These are phyloP conservation scores for Parathielavia hyrcaniae DNA, from an alignment of 495 filamentous ascomycete genomes.

Conservation along the genomic window DNA sequence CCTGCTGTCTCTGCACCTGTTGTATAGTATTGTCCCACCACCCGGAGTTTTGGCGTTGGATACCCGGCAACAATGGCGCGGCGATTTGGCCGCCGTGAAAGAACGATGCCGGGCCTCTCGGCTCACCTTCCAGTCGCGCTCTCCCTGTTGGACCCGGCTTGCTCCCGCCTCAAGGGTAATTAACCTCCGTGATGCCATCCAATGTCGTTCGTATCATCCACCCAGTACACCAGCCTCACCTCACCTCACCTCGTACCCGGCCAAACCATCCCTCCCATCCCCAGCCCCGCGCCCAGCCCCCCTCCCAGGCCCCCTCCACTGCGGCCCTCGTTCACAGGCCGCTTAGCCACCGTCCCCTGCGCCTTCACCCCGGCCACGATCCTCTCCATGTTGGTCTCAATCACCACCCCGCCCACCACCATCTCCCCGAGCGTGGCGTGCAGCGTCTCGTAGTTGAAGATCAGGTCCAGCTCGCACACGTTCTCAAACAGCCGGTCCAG, in stretches of 20 bases:
- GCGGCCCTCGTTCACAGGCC: conserved; percentile 52
- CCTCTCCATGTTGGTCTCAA: conserved; percentile 83
- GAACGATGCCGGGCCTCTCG: background rate
- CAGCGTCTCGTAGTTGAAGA: conserved; percentile 97
- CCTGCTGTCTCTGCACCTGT: background rate
- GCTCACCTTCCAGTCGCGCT: background rate
- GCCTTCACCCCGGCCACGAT: conserved; percentile 78
- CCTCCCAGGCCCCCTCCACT: conserved; percentile 28
- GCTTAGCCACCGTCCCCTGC: conserved; percentile 72
- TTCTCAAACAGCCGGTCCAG: conserved; percentile 95
- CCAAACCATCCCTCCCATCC: conserved; percentile 56
- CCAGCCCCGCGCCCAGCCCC: conserved; percentile 40
- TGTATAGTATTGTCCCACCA: conserved; percentile 24
- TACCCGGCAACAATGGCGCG: conserved; percentile 23
- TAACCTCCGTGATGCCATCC: too few relatives aligned
- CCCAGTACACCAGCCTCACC: background rate
- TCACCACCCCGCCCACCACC: conserved; percentile 91
- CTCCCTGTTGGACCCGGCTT: background rate
- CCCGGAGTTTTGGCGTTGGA: conserved; percentile 31
- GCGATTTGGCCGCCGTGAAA: conserved; percentile 11
- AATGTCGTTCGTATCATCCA: background rate
- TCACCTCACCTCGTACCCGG: conserved; percentile 41
- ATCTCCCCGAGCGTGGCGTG: conserved; percentile 89
- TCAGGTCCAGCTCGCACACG: conserved; percentile 94
- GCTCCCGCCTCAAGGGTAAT: background rate